Percentiles rank a stretch among this genome's conserved stretches.
These are phyloP conservation scores for Exophiala sideris DNA, from an alignment of 2,329 filamentous ascomycete species.

Conservation along the genomic window DNA sequence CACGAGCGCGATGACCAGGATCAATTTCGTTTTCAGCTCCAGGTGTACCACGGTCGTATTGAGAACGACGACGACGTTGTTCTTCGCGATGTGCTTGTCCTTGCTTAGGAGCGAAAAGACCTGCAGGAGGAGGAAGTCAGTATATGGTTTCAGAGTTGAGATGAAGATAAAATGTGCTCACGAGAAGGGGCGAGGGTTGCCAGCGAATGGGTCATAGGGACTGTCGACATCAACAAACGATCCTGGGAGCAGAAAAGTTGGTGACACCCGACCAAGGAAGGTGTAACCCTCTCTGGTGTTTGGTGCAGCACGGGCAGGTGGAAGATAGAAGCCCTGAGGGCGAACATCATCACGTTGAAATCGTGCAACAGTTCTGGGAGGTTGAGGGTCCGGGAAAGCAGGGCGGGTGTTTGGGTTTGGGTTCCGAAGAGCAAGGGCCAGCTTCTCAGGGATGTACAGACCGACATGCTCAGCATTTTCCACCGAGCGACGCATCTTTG, in stretches of 20 bases:
- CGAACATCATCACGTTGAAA: conserved; percentile 2
- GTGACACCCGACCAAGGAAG: background rate
- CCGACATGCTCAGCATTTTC: conserved; percentile 84
- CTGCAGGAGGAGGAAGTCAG: conserved; percentile 40
- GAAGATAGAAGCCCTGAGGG: conserved; percentile 11
- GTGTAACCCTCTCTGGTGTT: background rate
- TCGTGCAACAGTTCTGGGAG: conserved; percentile 4
- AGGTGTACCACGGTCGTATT: conserved; percentile 77
- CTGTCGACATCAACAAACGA: conserved; percentile 15
- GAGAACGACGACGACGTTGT: conserved; percentile 71
- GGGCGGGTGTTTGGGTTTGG: background rate
- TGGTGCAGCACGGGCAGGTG: conserved; percentile 15
- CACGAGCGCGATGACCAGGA: conserved; percentile 25
- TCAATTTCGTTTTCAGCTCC: conserved; percentile 64
- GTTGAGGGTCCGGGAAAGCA: background rate
- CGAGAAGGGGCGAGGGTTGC: conserved; percentile 13
- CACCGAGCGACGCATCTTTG: conserved; percentile 81
- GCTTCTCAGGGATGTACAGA: conserved; percentile 40
- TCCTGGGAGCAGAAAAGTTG: background rate
- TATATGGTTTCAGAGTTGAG: background rate
- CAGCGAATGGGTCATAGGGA: conserved; percentile 22
- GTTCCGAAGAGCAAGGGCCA: background rate
- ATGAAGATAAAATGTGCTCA: conserved; percentile 21
- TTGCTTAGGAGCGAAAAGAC: conserved; percentile 75
- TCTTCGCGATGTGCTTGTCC: conserved; percentile 70